Evolutionary conservation across 345 rosid genomes (phyloP), one percentile per base, ranked within the genome.

Genomic region (Alliaria petiolata): DNA sequence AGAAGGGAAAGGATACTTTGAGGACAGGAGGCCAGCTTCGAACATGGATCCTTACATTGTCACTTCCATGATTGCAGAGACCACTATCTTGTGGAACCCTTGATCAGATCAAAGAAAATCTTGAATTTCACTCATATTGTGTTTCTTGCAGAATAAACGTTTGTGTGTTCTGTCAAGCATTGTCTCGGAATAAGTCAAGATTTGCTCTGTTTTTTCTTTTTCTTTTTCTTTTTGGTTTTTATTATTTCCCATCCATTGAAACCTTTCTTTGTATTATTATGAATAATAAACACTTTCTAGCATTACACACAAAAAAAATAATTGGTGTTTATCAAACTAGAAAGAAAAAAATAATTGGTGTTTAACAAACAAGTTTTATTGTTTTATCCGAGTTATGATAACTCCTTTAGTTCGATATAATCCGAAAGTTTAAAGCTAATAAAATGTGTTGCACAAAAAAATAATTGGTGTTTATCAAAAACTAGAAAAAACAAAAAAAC

Each of bases 31-130:
- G 83, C 97, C 97, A 2, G 86, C 95, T 6, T 91, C 95, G 0
- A 91, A 91, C 84, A 91, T 91, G 97, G 97, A 91, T 58, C 97
- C 97, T 9, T 91, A 91, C 75, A 81, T 85, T 7, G 95, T 89
- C 12, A 85, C 95, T n/a, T 89, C 95, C 40, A 85, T 88, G 97
- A 87, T 91, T 10, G 92, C 97, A 13, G 92, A 91, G 68, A 91
- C 86, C 58, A 88, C 95, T 69, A 85, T 91, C 70, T 84, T 85
- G n/a, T 78, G 77, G 89, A 83, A 81, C 11, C 86, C 85, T 55
- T 86, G 65, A 62, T 47, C 47, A 45, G 40, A 67, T 74, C 53
- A 40, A 53, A 44, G 46, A 44, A 56, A 3, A 45, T 16, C 17
- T 33, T 59, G 47, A 25, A n/a, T 11, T 12, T 61, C 19, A 33